These are phyloP conservation scores for Luzula sylvatica DNA, from an alignment of 176 grass and related monocot species.

Conservation along the genomic window DNA sequence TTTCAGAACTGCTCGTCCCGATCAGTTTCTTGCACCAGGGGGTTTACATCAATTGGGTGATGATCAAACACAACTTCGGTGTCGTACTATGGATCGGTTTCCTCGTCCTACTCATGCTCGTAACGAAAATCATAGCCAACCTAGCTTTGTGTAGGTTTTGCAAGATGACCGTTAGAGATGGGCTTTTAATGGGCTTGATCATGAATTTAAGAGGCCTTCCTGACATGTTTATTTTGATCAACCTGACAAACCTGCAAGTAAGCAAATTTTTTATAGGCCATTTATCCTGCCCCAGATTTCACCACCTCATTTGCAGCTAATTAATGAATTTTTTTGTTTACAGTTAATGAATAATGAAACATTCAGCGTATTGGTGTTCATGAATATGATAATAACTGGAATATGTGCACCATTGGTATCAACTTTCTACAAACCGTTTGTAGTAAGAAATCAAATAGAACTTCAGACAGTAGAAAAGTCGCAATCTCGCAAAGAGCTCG, in stretches of 20 bases:
- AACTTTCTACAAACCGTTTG: slow-evolving; percentile 17
- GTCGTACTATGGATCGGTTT: neutral
- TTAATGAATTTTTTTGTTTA: neutral
- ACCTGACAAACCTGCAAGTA: neutral
- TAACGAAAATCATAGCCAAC: slow-evolving; percentile 3
- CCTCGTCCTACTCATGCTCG: neutral
- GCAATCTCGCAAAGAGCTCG: neutral
- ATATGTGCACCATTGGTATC: slow-evolving; percentile 7
- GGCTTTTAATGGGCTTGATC: neutral
- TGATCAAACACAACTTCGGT: neutral
- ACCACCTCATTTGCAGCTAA: too few relatives aligned
- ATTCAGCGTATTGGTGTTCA: neutral
- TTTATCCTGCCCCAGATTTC: too few relatives aligned
- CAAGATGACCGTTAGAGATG: neutral
- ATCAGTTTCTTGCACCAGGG: slow-evolving; percentile 6
- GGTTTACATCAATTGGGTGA: neutral
- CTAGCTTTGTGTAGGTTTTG: neutral
- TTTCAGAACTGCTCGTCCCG: slow-evolving; percentile 14
- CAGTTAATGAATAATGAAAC: slow-evolving; percentile 7
- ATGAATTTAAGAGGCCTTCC: slow-evolving; percentile 18
- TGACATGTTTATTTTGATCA: neutral
- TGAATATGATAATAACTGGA: neutral
- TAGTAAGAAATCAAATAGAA: neutral
- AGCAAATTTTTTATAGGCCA: too few relatives aligned
- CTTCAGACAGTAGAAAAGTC: too few relatives aligned